Conservation (phyloP, 1,284 basidiomycete species). For the Xanthoconium separans region DNA sequence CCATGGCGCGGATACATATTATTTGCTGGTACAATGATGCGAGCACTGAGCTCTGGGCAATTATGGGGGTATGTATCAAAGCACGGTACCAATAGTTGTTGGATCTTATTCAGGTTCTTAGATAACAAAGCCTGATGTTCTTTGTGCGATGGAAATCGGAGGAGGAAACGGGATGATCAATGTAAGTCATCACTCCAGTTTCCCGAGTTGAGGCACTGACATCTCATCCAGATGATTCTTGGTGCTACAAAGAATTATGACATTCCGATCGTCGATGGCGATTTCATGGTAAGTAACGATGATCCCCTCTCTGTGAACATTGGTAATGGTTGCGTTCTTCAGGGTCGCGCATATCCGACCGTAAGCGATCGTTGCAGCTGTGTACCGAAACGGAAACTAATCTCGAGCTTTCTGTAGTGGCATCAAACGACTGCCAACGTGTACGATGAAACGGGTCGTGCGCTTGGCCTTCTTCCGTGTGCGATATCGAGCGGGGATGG, state of each 20-base stretch:
- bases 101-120: conserved; percentile 11
- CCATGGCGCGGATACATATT: neutral
- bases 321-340: conserved; percentile 6
- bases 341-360: conserved; percentile 39
- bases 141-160: conserved; percentile 49
- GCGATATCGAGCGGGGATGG: conserved; percentile 39
- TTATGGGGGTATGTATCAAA: conserved; percentile 21
- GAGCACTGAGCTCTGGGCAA: conserved; percentile 25
- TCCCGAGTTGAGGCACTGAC: conserved; percentile 4
- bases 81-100: neutral
- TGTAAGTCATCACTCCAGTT: conserved; percentile 25
- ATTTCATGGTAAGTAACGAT: conserved; percentile 46
- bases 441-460: conserved; percentile 33
- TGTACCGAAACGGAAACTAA: neutral
- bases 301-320: conserved; percentile 1
- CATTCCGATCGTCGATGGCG: conserved; percentile 41
- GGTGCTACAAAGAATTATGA: conserved; percentile 37
- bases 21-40: conserved; percentile 33
- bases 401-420: conserved; percentile 17
- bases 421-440: conserved; percentile 43
- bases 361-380: conserved; percentile 18
- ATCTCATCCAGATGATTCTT: conserved; percentile 32
- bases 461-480: conserved; percentile 32
- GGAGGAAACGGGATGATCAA: conserved; percentile 58
- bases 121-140: conserved; percentile 39